Evolutionary conservation across 2,329 filamentous ascomycete species (phyloP).

Genomic region (Epichloe amarillans): DNA sequence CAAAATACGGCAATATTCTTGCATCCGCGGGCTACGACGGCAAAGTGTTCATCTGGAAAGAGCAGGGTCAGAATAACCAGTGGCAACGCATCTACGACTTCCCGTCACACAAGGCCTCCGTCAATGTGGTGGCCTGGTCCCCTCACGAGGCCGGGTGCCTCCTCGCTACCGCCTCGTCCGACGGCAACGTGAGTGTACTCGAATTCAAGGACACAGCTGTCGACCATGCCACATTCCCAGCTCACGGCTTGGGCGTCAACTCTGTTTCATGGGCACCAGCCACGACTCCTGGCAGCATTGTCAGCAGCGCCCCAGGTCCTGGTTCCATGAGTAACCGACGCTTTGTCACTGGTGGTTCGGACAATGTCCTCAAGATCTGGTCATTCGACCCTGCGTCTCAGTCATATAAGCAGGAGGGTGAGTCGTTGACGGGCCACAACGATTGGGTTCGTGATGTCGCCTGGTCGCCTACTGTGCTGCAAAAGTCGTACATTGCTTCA

Average conservation of each 20-base stretch:
- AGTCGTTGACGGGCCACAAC: conserved; percentile 63
- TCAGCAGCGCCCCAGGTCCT: conserved; percentile 53
- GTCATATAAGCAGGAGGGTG: conserved; percentile 47
- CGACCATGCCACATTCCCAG: conserved; percentile 78
- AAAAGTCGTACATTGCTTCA: conserved; percentile 92
- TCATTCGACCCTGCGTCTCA: conserved; percentile 54
- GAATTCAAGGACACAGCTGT: conserved; percentile 96
- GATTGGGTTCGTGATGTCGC: conserved; percentile 98
- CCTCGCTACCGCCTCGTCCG: conserved; percentile 84
- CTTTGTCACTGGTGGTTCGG: conserved; percentile 89
- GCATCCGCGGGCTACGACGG: conserved; percentile 93
- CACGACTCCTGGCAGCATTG: conserved; percentile 69
- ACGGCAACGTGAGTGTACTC: conserved; percentile 85
- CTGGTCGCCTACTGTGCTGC: conserved; percentile 89
- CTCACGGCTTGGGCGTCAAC: conserved; percentile 90
- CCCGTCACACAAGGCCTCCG: conserved; percentile 82
- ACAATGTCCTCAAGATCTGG: conserved; percentile 93
- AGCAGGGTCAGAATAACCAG: conserved; percentile 49
- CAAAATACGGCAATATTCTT: conserved; percentile 96
- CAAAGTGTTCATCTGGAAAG: conserved; percentile 97
- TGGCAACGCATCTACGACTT: conserved; percentile 91
- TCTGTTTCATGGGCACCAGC: conserved; percentile 91
- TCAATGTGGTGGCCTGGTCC: conserved; percentile 97
- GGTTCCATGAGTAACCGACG: conserved; percentile 54
- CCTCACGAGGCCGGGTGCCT: conserved; percentile 92